phyloP scores from a whole-genome alignment of 306 rosid species.

The Prinsepia uniflora region DNA sequence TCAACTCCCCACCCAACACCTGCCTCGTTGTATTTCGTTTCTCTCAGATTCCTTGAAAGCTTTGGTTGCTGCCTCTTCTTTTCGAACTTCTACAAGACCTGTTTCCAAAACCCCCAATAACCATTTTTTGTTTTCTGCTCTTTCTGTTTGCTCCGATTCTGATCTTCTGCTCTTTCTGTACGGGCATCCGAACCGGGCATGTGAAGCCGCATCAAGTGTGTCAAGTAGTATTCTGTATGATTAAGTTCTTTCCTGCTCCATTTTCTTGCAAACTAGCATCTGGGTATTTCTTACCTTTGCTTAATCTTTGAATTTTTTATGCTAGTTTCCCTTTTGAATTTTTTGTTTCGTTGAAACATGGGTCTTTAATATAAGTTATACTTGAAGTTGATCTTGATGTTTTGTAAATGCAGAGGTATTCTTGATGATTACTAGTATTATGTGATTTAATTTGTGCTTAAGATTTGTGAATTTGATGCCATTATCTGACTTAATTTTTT shows the following conservation, averaged over 20 bases:
- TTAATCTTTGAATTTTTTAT: not conserved
- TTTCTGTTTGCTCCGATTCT: slow-evolving; percentile 6
- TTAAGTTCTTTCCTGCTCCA: not conserved
- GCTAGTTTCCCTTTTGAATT: slow-evolving; percentile 1
- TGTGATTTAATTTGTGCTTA: not conserved
- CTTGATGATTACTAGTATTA: not conserved
- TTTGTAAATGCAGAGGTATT: not conserved
- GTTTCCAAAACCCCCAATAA: slow-evolving; percentile 11
- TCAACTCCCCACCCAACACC: not conserved
- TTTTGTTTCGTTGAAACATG: not conserved
- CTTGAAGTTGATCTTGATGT: slow-evolving; percentile 1
- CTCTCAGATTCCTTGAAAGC: not conserved
- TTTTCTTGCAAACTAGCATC: slow-evolving; percentile 8
- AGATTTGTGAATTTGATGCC: not conserved
- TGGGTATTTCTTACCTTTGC: slow-evolving; percentile 14
- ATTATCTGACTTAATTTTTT: not conserved
- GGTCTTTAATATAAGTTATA: not conserved
- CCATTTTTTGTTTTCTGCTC: not conserved
- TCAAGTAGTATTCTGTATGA: not conserved
- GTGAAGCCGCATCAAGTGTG: slow-evolving; percentile 9
- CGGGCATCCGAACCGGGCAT: slow-evolving; percentile 1
- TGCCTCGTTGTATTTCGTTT: not conserved
- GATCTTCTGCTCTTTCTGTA: not conserved
- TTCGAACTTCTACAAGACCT: not conserved
- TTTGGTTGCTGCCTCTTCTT: not conserved